Conservation (phyloP, 2,329 filamentous ascomycete species). For the Diaporthe sp. region DNA sequence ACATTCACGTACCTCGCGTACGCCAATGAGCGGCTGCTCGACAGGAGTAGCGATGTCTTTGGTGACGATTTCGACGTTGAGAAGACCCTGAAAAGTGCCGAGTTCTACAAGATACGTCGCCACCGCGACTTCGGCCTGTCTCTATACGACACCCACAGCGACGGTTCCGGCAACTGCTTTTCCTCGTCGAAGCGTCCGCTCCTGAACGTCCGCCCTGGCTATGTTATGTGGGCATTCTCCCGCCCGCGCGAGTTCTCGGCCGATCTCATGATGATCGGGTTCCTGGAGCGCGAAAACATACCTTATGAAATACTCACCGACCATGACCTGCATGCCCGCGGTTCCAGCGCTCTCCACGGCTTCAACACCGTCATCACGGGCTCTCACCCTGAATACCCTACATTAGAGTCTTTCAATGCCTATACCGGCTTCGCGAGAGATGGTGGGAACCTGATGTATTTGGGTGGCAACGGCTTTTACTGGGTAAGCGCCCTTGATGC, state of each 20-base stretch:
- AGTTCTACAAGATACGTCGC: slow-evolving; percentile 39
- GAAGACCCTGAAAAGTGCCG: slow-evolving; percentile 34
- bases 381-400: slow-evolving; percentile 48
- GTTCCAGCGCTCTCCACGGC: slow-evolving; percentile 31
- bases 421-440: slow-evolving; percentile 42
- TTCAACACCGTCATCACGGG: slow-evolving; percentile 44
- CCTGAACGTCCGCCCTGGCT: slow-evolving; percentile 48
- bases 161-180: slow-evolving; percentile 46
- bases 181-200: slow-evolving; percentile 46
- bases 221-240: slow-evolving; percentile 46
- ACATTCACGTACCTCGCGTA: slow-evolving; percentile 52
- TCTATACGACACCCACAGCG: slow-evolving; percentile 48
- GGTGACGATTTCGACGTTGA: slow-evolving; percentile 8
- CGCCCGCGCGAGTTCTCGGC: slow-evolving; percentile 49
- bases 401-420: slow-evolving; percentile 40
- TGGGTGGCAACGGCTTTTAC: slow-evolving; percentile 22
- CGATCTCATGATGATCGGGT: slow-evolving; percentile 48
- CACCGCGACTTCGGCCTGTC: slow-evolving; percentile 49
- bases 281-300: slow-evolving; percentile 42
- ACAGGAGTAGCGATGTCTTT: slow-evolving; percentile 29
- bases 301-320: slow-evolving; percentile 49
- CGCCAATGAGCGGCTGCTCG: slow-evolving; percentile 50
- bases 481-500: neutral
- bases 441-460: slow-evolving; percentile 49
- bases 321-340: slow-evolving; percentile 45